Conservation (phyloP, 768 basidiomycete species). For the Guyanaporus albipodus region DNA sequence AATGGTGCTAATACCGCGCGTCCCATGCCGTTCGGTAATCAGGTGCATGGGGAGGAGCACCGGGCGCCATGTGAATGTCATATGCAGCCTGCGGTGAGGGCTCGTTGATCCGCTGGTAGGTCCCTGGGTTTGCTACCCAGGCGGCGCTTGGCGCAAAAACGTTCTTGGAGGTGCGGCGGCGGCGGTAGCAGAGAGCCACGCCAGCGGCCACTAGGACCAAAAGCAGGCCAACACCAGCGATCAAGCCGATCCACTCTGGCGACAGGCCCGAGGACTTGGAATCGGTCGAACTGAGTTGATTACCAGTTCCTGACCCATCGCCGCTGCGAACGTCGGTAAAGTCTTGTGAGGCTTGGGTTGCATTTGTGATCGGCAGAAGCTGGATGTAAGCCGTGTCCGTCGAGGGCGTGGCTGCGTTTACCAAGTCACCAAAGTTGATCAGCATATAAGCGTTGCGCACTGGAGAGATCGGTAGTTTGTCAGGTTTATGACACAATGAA, state of each 20-base stretch:
- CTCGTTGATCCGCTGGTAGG: conserved; percentile 24
- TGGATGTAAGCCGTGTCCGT: conserved; percentile 56
- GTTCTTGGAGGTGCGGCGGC: conserved; percentile 13
- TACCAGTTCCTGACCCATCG: background rate
- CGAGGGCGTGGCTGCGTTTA: conserved; percentile 37
- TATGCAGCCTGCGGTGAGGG: conserved; percentile 28
- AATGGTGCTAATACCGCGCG: conserved; percentile 11
- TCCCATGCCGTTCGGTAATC: conserved; percentile 27
- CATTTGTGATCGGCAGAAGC: conserved; percentile 52
- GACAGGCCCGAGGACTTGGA: background rate
- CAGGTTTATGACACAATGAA: background rate
- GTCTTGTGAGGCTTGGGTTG: conserved; percentile 34
- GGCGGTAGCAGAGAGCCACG: conserved; percentile 1
- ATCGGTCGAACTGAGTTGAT: conserved; percentile 14
- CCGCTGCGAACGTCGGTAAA: conserved; percentile 12
- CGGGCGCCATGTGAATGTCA: conserved; percentile 24
- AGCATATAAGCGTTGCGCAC: conserved; percentile 64
- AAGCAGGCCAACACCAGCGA: conserved; percentile 8
- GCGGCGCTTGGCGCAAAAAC: background rate
- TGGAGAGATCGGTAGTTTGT: conserved; percentile 19
- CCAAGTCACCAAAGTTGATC: conserved; percentile 63
- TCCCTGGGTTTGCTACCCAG: conserved; percentile 7
- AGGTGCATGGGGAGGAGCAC: conserved; percentile 4
- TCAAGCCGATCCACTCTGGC: conserved; percentile 13
- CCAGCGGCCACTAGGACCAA: conserved; percentile 5